A percentile compares a stretch with the other conserved stretches of the same genome.
Evolutionary conservation across 805 yeast species (phyloP).

Genomic region (Phaffomyces thermotolerans): DNA sequence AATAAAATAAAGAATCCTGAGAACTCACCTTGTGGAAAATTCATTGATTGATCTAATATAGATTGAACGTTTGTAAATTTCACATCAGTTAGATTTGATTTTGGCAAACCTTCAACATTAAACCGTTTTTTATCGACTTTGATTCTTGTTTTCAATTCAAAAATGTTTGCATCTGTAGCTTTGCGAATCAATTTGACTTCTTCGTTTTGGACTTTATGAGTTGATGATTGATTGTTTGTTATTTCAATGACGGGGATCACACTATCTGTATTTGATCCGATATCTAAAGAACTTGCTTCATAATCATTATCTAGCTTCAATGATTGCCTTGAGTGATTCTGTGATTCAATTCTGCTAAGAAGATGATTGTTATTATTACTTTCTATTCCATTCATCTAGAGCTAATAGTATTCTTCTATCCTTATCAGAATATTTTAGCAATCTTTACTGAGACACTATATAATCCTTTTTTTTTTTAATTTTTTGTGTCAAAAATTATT

Average conservation of each 20-base stretch:
- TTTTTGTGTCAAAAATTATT: too few species aligned
- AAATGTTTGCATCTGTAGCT: slow-evolving; percentile 15
- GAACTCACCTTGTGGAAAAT: slow-evolving; percentile 31
- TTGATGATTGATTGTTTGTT: neutral
- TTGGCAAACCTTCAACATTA: slow-evolving; percentile 20
- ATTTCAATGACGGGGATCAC: too few species aligned
- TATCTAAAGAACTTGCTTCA: neutral
- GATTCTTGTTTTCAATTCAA: slow-evolving; percentile 13
- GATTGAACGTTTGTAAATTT: slow-evolving; percentile 14
- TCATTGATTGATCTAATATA: slow-evolving; percentile 18
- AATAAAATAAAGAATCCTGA: slow-evolving; percentile 76
- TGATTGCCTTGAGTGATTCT: neutral
- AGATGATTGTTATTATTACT: too few species aligned
- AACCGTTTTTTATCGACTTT: slow-evolving; percentile 15
- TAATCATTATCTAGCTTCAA: slow-evolving; percentile 4
- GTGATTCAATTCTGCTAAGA: too few species aligned
- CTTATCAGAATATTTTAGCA: too few species aligned
- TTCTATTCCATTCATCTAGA: too few species aligned
- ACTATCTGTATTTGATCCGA: neutral
- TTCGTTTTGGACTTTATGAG: too few species aligned
- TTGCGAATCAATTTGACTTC: slow-evolving; percentile 6
- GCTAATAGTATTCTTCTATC: too few species aligned
- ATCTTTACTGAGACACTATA: too few species aligned
- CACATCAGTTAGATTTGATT: slow-evolving; percentile 23
- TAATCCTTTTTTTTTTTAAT: too few species aligned